A percentile compares a stretch with the other conserved stretches of the same genome.
Conservation (phyloP, 1,139 yeast genomes). For the Blastobotrys aristatus region DNA sequence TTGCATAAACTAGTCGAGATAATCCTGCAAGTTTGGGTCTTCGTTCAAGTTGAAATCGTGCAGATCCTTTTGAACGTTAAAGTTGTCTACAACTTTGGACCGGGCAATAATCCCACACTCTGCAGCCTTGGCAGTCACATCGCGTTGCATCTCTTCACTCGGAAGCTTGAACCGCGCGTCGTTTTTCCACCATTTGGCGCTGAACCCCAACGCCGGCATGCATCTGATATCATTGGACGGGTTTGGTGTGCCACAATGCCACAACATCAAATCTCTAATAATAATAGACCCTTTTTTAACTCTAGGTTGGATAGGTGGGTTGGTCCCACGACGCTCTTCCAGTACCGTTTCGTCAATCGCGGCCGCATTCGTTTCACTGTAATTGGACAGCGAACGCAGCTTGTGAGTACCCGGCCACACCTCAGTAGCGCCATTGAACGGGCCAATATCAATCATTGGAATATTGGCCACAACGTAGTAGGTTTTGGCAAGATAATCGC, state of each 20-base stretch:
- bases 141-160: constrained; percentile 7
- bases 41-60: constrained; percentile 18
- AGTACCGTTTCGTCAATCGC: constrained; percentile 5
- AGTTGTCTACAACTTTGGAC: constrained; percentile 14
- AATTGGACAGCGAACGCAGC: constrained; percentile 4
- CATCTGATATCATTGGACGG: constrained; percentile 15
- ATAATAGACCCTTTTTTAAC: constrained; percentile 14
- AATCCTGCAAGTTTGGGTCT: background rate
- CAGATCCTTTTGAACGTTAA: constrained; percentile 14
- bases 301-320: constrained; percentile 16
- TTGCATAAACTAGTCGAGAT: constrained; percentile 1
- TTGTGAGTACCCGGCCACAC: constrained; percentile 18
- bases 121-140: constrained; percentile 10
- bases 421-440: constrained; percentile 15
- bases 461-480: constrained; percentile 15
- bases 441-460: constrained; percentile 13
- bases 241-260: constrained; percentile 19
- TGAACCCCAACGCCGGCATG: constrained; percentile 16
- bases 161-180: constrained; percentile 19
- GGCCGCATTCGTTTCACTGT: background rate
- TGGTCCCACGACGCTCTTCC: constrained; percentile 5
- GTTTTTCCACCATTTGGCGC: constrained; percentile 17
- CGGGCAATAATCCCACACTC: constrained; percentile 13
- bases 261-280: constrained; percentile 15
- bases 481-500: constrained; percentile 10